Evolutionary conservation across 164 flowering plant species (phyloP).

Genomic region (Kingdonia uniflora): DNA sequence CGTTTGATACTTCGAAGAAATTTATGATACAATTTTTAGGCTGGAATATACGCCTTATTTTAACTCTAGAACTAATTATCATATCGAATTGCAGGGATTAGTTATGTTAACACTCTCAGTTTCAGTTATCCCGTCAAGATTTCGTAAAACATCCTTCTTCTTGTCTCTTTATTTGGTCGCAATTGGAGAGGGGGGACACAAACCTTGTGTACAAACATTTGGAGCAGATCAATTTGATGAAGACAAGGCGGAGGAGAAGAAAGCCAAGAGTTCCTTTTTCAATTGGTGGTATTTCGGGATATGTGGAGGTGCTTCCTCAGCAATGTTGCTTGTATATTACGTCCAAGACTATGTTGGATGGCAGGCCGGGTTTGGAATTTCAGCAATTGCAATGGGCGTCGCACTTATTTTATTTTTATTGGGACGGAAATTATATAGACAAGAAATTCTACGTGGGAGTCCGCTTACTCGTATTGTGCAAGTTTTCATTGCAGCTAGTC

Average conservation of each 20-base stretch:
- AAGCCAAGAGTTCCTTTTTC: conserved; percentile 8
- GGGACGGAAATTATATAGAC: conserved; percentile 23
- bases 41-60: too few relatives aligned
- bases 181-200: conserved; percentile 6
- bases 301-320: background rate
- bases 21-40: too few relatives aligned
- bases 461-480: conserved; percentile 42
- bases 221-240: conserved; percentile 6
- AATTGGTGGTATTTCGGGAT: conserved; percentile 9
- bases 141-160: background rate
- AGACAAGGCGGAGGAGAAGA: background rate
- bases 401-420: conserved; percentile 3
- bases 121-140: background rate
- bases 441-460: conserved; percentile 36
- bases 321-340: conserved; percentile 2
- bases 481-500: conserved; percentile 46
- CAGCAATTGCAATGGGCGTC: conserved; percentile 3
- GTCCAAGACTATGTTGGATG: conserved; percentile 6
- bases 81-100: background rate
- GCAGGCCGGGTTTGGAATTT: conserved; percentile 7
- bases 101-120: conserved; percentile 5
- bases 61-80: too few relatives aligned
- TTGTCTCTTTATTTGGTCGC: conserved; percentile 4
- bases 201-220: conserved; percentile 9
- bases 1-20: too few relatives aligned